Percentiles rank a stretch among this genome's conserved stretches.
Evolutionary conservation across 2,329 filamentous ascomycete species (phyloP).

Genomic region (Exophiala alcalophila): DNA sequence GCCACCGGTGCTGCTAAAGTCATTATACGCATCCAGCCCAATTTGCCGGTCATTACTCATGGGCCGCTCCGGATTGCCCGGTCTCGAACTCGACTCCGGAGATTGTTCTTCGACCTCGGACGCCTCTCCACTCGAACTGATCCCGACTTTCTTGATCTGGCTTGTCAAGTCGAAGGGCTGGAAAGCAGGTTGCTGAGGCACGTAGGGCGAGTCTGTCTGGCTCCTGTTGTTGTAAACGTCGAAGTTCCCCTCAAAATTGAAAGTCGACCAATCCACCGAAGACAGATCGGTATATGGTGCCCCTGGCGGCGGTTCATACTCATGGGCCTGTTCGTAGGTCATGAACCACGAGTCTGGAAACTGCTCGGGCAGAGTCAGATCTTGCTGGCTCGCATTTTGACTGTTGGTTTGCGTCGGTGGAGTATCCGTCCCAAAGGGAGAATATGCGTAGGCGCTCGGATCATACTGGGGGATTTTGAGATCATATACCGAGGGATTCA

Average conservation of each 20-base stretch:
- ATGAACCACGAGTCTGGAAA: constrained; percentile 42
- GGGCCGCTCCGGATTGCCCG: constrained; percentile 14
- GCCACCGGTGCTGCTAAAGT: constrained; percentile 34
- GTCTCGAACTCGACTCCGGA: constrained; percentile 15
- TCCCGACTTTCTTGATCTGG: constrained; percentile 31
- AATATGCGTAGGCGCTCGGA: constrained; percentile 34
- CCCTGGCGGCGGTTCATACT: constrained; percentile 34
- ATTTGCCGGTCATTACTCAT: constrained; percentile 30
- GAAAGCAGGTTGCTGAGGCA: constrained; percentile 26
- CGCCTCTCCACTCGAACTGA: constrained; percentile 48
- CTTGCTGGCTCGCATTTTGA: constrained; percentile 25
- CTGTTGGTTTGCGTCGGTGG: constrained; percentile 30
- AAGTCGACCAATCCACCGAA: constrained; percentile 48
- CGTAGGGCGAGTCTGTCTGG: constrained; percentile 31
- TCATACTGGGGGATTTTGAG: constrained; percentile 36
- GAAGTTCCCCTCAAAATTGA: constrained; percentile 36
- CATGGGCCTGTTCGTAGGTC: constrained; percentile 38
- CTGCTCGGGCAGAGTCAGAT: constrained; percentile 36
- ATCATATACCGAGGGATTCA: constrained; percentile 23
- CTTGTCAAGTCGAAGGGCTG: constrained; percentile 18
- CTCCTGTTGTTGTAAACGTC: constrained; percentile 10
- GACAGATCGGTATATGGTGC: constrained; percentile 19
- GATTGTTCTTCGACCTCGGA: constrained; percentile 48
- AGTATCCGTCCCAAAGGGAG: constrained; percentile 36
- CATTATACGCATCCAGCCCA: constrained; percentile 34